phyloP scores from a whole-genome alignment of 2,329 filamentous ascomycete genomes.

The Fusarium sp. region DNA sequence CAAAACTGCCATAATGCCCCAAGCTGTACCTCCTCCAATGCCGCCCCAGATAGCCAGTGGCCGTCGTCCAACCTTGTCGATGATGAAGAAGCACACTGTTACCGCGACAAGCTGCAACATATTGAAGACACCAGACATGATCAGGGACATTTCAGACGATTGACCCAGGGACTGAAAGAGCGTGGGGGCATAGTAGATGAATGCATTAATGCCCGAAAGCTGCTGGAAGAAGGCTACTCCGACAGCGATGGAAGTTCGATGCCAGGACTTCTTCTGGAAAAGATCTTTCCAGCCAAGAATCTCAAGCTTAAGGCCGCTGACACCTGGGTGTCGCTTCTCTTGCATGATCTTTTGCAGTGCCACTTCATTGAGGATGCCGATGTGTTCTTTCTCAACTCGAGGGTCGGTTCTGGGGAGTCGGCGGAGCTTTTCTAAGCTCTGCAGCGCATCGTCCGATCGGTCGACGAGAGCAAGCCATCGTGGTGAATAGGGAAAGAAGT shows the following conservation, averaged over 20 bases:
- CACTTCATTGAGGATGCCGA: not conserved
- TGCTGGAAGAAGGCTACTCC: constrained; percentile 41
- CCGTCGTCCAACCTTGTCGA: constrained; percentile 48
- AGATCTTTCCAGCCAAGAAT: constrained; percentile 13
- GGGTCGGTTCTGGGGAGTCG: constrained; percentile 54
- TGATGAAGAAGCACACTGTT: constrained; percentile 42
- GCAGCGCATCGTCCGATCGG: constrained; percentile 53
- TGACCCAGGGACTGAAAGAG: constrained; percentile 45
- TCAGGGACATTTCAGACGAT: constrained; percentile 42
- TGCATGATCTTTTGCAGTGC: not conserved
- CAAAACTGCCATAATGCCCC: constrained; percentile 29
- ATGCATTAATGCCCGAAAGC: constrained; percentile 33
- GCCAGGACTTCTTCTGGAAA: constrained; percentile 1
- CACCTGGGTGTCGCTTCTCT: constrained; percentile 1
- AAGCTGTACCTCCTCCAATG: constrained; percentile 10
- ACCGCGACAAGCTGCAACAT: constrained; percentile 47
- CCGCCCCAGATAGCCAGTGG: constrained; percentile 34
- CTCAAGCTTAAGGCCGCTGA: constrained; percentile 1
- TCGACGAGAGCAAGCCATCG: constrained; percentile 55
- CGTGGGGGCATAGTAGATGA: constrained; percentile 43
- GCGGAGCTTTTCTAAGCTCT: constrained; percentile 52
- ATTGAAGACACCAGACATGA: constrained; percentile 50
- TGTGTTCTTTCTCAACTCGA: constrained; percentile 47
- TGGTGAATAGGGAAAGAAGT: constrained; percentile 60
- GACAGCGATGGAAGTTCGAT: constrained; percentile 22